Conservation (phyloP, 768 basidiomycete genomes). For the Hydnomerulius pinastri region DNA sequence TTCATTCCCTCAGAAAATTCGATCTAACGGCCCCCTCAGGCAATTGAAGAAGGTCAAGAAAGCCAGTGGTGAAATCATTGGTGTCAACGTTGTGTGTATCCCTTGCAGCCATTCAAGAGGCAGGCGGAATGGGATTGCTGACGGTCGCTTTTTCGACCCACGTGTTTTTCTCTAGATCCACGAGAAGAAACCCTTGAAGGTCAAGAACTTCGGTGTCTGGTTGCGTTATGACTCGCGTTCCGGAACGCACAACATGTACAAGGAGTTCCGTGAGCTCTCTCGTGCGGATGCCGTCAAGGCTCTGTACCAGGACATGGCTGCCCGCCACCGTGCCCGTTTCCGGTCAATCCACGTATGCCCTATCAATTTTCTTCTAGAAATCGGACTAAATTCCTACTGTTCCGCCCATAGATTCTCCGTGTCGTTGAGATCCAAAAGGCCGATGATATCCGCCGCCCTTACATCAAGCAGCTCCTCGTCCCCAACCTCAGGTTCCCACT, state of each 20-base stretch:
- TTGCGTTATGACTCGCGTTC: slow-evolving; percentile 99
- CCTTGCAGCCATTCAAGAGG: slow-evolving; percentile 80
- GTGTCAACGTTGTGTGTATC: slow-evolving; percentile 93
- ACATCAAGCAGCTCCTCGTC: slow-evolving; percentile 94
- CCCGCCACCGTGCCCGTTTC: slow-evolving; percentile 98
- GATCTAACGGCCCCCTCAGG: slow-evolving; percentile 39
- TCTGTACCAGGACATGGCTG: slow-evolving; percentile 99
- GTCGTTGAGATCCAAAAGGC: slow-evolving; percentile 94
- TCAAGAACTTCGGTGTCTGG: slow-evolving; percentile 99
- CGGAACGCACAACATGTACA: slow-evolving; percentile 99
- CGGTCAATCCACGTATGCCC: slow-evolving; percentile 89
- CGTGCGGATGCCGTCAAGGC: slow-evolving; percentile 95
- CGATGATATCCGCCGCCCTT: slow-evolving; percentile 90
- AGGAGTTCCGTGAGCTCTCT: slow-evolving; percentile 95
- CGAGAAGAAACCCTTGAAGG: slow-evolving; percentile 96
- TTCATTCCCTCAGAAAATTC: not conserved
- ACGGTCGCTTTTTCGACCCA: slow-evolving; percentile 36
- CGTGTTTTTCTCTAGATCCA: slow-evolving; percentile 68
- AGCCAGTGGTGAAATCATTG: slow-evolving; percentile 98
- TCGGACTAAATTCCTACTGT: no score
- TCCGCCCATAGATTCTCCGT: slow-evolving; percentile 79
- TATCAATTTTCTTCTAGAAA: no score
- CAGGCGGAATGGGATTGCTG: slow-evolving; percentile 76
- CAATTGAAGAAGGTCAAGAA: slow-evolving; percentile 99
- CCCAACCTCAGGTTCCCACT: slow-evolving; percentile 97